phyloP scores from a whole-genome alignment of 2,329 filamentous ascomycete genomes.

The Verticillium longisporum region DNA sequence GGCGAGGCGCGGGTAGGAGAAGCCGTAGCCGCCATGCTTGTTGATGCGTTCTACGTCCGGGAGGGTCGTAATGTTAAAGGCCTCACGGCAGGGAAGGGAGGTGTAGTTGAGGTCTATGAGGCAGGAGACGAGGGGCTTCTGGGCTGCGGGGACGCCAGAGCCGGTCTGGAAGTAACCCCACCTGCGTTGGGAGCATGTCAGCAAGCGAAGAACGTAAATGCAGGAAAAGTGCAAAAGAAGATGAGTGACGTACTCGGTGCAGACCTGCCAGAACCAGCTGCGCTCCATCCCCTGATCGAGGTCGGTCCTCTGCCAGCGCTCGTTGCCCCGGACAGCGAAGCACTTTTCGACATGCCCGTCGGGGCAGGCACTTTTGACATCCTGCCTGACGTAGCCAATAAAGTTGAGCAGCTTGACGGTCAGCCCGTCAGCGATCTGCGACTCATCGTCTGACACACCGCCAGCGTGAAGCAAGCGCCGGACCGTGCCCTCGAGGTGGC shows the following conservation, averaged over 20 bases:
- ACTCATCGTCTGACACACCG: slow-evolving; percentile 29
- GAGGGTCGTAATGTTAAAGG: slow-evolving; percentile 61
- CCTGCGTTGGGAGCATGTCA: slow-evolving; percentile 26
- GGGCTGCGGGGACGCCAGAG: slow-evolving; percentile 55
- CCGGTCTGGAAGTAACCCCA: slow-evolving; percentile 79
- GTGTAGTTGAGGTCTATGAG: slow-evolving; percentile 57
- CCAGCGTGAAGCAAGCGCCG: slow-evolving; percentile 31
- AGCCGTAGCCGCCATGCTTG: slow-evolving; percentile 66
- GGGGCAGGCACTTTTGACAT: slow-evolving; percentile 15
- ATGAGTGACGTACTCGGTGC: slow-evolving; percentile 32
- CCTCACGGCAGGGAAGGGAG: slow-evolving; percentile 54
- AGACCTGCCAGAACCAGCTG: slow-evolving; percentile 47
- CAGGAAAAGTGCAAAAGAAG: too few relatives aligned
- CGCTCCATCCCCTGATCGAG: slow-evolving; percentile 20
- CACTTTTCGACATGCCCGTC: slow-evolving; percentile 20
- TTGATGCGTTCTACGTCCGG: slow-evolving; percentile 64
- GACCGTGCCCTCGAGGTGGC: slow-evolving; percentile 24
- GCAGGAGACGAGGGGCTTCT: slow-evolving; percentile 66
- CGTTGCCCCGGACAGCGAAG: slow-evolving; percentile 17
- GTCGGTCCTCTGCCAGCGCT: slow-evolving; percentile 9
- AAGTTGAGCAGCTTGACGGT: slow-evolving; percentile 43
- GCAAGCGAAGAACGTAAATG: not conserved
- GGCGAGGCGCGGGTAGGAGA: slow-evolving; percentile 69
- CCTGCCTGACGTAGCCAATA: slow-evolving; percentile 34
- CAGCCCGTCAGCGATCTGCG: slow-evolving; percentile 19